Evolutionary conservation across 805 yeast genomes (phyloP).

Genomic region (Saccharomycopsis sp.): DNA sequence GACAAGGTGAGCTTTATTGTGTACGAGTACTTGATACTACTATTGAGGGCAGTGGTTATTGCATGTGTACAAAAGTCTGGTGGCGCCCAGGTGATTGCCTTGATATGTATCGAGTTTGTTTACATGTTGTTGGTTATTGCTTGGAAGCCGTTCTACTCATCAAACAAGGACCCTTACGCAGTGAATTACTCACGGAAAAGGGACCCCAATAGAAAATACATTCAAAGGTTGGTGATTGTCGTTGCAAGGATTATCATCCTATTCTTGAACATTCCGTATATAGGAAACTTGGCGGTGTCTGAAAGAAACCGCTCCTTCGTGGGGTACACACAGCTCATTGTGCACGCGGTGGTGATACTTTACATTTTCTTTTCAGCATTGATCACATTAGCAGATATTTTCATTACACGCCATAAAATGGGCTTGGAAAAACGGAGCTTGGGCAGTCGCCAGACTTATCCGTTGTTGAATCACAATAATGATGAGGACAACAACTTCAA

Average conservation of each 20-base stretch:
- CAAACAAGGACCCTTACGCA: slow-evolving; percentile 4
- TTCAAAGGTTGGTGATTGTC: slow-evolving; percentile 28
- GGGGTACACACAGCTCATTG: slow-evolving; percentile 34
- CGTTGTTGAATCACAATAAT: neutral
- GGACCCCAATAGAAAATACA: neutral
- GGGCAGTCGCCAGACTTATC: neutral
- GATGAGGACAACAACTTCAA: neutral
- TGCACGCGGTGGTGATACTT: slow-evolving; percentile 28
- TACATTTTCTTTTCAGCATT: slow-evolving; percentile 19
- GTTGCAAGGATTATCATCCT: slow-evolving; percentile 33
- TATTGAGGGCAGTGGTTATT: slow-evolving; percentile 34
- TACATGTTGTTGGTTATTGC: slow-evolving; percentile 25
- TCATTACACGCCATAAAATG: slow-evolving; percentile 4
- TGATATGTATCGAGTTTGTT: slow-evolving; percentile 31
- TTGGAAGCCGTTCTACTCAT: slow-evolving; percentile 29
- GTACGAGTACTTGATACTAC: slow-evolving; percentile 29
- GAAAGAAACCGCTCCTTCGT: slow-evolving; percentile 35
- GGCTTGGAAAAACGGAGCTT: neutral
- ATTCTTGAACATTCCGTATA: slow-evolving; percentile 36
- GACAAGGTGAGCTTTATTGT: slow-evolving; percentile 31
- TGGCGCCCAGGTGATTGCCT: slow-evolving; percentile 33
- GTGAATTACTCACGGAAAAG: slow-evolving; percentile 2
- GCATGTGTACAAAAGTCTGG: slow-evolving; percentile 39
- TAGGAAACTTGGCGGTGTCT: slow-evolving; percentile 29
- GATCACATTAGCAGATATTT: slow-evolving; percentile 7